Evolutionary conservation across 768 basidiomycete species (phyloP), one percentile per base, ranked within the genome.

Genomic region (Macrocybe gigantea): DNA sequence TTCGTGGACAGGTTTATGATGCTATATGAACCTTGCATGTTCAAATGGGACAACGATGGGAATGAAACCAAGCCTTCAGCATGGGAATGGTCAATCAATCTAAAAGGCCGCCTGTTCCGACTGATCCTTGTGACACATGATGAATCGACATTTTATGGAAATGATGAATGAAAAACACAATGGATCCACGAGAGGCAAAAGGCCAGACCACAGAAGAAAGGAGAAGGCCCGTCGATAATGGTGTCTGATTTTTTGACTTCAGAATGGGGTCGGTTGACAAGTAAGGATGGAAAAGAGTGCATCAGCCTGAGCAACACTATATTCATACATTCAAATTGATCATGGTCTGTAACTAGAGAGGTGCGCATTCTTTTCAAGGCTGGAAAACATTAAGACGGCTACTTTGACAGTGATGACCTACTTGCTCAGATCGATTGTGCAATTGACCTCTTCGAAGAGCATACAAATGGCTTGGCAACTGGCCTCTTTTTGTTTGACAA

Each of bases 151-250:
- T 68, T 63, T 45, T 63, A 60, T 50, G 54, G 56, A 13, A 56
- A 65, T 54, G 62, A 67, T 44, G 52, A 54, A 1, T 36, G 50
- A 2, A 54, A 56, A n/a, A 40, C 22, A 7, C 34, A 44, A 6
- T 67, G 63, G 64, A 49, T 51, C 13, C 49, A 53, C 36, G 32
- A 41, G 15, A 30, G 14, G 8, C 47, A 49, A 12, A 53, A 50
- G 14, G 49, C 55, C 7, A 49, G 38, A 12, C 65, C 62, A 30
- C 39, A 57, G 10, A 39, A 48, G 33, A 67, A 67, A 43, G 65
- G 65, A 2, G 65, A 67, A 13, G 46, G 65, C 1, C 43, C 41
- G 3, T 67, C 65, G 2, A 33, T 65, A 2, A 66, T 66, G 64
- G 55, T 63, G 1, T 60, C 64, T 1, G 59, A 65, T 43, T 66